A percentile compares a stretch with the other conserved stretches of the same genome.
phyloP scores from a whole-genome alignment of 1,139 yeast species.

The Wickerhamomyces sp. region DNA sequence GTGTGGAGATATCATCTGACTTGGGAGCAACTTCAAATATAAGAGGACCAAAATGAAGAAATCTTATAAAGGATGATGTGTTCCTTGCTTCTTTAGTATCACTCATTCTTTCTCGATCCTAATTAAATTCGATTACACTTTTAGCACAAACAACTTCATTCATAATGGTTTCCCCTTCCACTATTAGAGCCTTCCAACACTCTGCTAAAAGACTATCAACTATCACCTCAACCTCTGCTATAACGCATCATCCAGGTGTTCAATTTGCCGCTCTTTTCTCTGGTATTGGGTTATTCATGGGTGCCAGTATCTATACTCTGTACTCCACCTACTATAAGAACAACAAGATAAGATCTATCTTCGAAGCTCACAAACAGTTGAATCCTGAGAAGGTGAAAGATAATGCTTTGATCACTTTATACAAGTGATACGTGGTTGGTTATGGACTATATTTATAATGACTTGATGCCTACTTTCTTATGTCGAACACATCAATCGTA shows the following conservation, averaged over 20 bases:
- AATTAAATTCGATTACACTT: no score
- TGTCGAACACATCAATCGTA: no score
- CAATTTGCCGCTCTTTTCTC: constrained; percentile 14
- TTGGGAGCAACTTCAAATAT: no score
- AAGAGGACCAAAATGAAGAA: no score
- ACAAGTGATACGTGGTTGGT: no score
- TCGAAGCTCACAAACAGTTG: constrained; percentile 9
- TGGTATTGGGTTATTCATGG: constrained; percentile 15
- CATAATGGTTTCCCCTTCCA: constrained; percentile 21
- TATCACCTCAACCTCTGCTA: constrained; percentile 11
- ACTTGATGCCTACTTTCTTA: no score
- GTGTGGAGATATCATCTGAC: no score
- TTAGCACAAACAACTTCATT: no score
- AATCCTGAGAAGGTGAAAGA: constrained; percentile 3
- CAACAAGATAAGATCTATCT: constrained; percentile 22
- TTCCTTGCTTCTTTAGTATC: no score
- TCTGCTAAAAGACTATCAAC: constrained; percentile 19
- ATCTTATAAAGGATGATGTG: no score
- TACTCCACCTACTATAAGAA: constrained; percentile 20
- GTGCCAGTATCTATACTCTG: constrained; percentile 14
- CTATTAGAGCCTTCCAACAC: constrained; percentile 17
- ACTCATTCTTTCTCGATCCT: no score
- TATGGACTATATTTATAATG: no score
- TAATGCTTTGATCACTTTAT: constrained; percentile 1
- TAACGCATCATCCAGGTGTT: constrained; percentile 2